phyloP scores from a whole-genome alignment of 805 yeast genomes.

The Metschnikowia drakensbergensis region DNA sequence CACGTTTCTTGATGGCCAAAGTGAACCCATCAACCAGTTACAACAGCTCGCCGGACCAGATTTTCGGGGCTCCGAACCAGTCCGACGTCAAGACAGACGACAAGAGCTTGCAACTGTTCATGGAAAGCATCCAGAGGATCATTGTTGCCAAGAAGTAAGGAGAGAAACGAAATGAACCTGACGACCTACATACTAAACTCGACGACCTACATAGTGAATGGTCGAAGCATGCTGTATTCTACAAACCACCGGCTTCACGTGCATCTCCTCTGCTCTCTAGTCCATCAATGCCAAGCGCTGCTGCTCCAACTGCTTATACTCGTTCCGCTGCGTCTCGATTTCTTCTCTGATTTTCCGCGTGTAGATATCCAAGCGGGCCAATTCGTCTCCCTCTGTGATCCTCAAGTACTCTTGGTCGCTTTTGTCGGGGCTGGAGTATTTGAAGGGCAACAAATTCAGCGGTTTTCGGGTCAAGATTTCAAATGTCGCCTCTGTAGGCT shows the following conservation, averaged over 20 bases:
- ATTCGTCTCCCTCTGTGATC: conserved; percentile 39
- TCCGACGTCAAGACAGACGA: conserved; percentile 54
- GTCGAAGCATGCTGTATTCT: no score
- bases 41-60: conserved; percentile 34
- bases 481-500: conserved; percentile 89
- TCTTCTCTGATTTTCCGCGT: conserved; percentile 37
- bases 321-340: conserved; percentile 38
- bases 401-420: conserved; percentile 40
- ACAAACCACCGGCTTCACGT: no score
- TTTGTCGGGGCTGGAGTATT: conserved; percentile 30
- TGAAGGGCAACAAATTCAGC: conserved; percentile 48
- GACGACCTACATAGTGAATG: no score
- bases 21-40: conserved; percentile 63
- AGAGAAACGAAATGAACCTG: no score
- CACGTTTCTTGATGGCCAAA: conserved; percentile 66
- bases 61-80: conserved; percentile 23
- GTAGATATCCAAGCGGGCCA: conserved; percentile 39
- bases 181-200: background rate
- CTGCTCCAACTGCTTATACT: conserved; percentile 40
- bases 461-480: conserved; percentile 70
- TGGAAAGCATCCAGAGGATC: conserved; percentile 49
- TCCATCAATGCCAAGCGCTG: conserved; percentile 38
- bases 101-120: conserved; percentile 51
- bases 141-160: conserved; percentile 19
- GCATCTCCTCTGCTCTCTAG: conserved; percentile 10